Evolutionary conservation across 2,329 filamentous ascomycete genomes (phyloP), one percentile per base, ranked within the genome.

Genomic region (Bipolaris victoriae): DNA sequence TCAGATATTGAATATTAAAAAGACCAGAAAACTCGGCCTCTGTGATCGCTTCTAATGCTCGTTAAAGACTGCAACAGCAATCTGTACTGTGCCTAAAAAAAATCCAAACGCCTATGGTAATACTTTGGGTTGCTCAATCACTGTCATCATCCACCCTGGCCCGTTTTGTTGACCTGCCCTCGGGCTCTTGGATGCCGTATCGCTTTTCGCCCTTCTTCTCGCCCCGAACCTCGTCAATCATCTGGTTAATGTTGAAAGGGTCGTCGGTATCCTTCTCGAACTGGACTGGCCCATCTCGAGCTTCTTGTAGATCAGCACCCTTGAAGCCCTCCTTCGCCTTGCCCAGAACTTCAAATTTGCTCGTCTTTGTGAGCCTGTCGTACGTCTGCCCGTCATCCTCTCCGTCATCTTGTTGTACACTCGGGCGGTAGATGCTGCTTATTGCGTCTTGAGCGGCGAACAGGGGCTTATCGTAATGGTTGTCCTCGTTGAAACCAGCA

Each of bases 401-500:
- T 16, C 91, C 89, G 15, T 87, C 88, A 43, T 89, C 86, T 55
- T 89, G 88, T 41, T 84, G 82, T 22, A 90, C 86, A 20, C 86
- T 86, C 1, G 94, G 92, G 33, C 92, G 86, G 78, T 99, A 99
- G 65, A 99, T 98, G 75, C 89, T 94, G 79, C 87, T 95, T 69
- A 97, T 92, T 7, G 92, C 94, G 73, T 98, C 94, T 74, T 97
- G 92, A 13, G 95, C 94, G 0, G 93, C 93, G 75, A 99, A 99
- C 7, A 99, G 82, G 18, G 95, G 95, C 79, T 98, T 98, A 77
- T 98, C 95, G 79, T 98, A 99, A 0, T 89, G 88, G 72, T 99
- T 95, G 76, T 99, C 95, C 77, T 99, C 95, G 76, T 99, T 99
- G 83, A 97, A 92, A 0, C 94, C 95, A 50, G 88, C 86, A 66